A percentile compares a stretch with the other conserved stretches of the same genome.
These are phyloP conservation scores for Podila verticillata DNA, from an alignment of 192 early-diverging fungal genomes.

Conservation along the genomic window DNA sequence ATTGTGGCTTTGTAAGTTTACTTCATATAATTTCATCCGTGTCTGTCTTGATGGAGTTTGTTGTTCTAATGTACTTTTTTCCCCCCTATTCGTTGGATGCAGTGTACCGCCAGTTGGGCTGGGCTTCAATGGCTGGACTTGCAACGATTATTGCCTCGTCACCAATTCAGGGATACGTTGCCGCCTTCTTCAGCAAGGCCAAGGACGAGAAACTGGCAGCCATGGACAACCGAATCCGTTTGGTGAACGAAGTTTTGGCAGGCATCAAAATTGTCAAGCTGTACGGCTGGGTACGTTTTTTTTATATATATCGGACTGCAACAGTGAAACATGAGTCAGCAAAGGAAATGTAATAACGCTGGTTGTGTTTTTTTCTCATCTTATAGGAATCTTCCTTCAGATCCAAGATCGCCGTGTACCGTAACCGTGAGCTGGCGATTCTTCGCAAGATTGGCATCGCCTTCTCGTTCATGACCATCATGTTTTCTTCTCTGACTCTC, in stretches of 20 bases:
- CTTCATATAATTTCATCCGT: neutral
- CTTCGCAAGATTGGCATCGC: slow-evolving; percentile 5
- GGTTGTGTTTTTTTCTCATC: neutral
- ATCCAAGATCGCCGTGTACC: neutral
- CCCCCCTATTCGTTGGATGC: neutral
- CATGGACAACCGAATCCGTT: slow-evolving; percentile 12
- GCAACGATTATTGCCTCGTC: neutral
- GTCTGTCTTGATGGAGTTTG: neutral
- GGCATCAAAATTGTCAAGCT: slow-evolving; percentile 26
- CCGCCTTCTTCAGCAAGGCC: neutral
- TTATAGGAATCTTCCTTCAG: slow-evolving; percentile 3
- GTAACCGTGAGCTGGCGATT: neutral
- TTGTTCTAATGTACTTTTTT: neutral
- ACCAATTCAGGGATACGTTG: slow-evolving; percentile 9
- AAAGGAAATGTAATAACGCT: neutral
- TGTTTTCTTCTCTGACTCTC: slow-evolving; percentile 27
- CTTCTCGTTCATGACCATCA: slow-evolving; percentile 37
- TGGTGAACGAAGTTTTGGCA: slow-evolving; percentile 14
- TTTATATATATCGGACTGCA: neutral
- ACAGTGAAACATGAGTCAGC: neutral
- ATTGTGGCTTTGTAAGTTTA: neutral
- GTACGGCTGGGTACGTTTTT: slow-evolving; percentile 8
- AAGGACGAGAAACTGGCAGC: slow-evolving; percentile 11
- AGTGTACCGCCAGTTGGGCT: slow-evolving; percentile 9
- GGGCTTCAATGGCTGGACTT: slow-evolving; percentile 7